Evolutionary conservation across 805 yeast species (phyloP), one percentile per base, ranked within the genome.

Genomic region (Ascoidea tarda): DNA sequence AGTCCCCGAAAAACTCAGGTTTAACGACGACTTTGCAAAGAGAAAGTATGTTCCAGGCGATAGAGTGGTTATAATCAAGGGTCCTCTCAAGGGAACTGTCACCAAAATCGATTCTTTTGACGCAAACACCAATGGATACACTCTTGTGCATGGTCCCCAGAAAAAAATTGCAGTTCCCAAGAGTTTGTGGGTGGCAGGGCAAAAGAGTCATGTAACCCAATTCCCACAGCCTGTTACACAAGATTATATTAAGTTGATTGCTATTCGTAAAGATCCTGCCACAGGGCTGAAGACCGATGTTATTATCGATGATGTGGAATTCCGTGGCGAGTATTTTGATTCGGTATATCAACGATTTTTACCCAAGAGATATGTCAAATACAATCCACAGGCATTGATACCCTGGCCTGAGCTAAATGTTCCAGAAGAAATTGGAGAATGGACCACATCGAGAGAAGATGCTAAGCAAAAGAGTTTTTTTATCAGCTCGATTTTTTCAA

Each of bases 321-420:
- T 81, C 63, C 76, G 76, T 51, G 95, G 87, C 28, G 68, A 71
- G 50, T 83, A 84, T 63, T 91, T 77, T 65, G 96, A 89, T 62
- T 78, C 77, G 48, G 78, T 83, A 58, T 81, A 83, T 66, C 82
- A 82, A 63, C 73, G 73, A 60, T 77, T 83, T 74, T 68, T 87
- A 71, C 95, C 95, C 33, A 78, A 78, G 54, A 79, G 98, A 66
- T 78, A 79, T 59, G 87, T 90, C 32, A 77, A 76, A 57, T 81
- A 85, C 59, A 82, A 84, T 59, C 78, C 76, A 47, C 76, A 79
- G 51, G 70, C 87, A 51, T 77, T 81, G 31, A 81, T 90, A 50
- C 97, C 97, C 52, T 91, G 96, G 95, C 96, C 96, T 46, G 76
- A 78, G 59, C 90, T 93, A 1, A 79, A 73, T 42, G 33, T 48